Evolutionary conservation across 495 filamentous ascomycete genomes (phyloP).

Genomic region (Articulospora tetracladia): DNA sequence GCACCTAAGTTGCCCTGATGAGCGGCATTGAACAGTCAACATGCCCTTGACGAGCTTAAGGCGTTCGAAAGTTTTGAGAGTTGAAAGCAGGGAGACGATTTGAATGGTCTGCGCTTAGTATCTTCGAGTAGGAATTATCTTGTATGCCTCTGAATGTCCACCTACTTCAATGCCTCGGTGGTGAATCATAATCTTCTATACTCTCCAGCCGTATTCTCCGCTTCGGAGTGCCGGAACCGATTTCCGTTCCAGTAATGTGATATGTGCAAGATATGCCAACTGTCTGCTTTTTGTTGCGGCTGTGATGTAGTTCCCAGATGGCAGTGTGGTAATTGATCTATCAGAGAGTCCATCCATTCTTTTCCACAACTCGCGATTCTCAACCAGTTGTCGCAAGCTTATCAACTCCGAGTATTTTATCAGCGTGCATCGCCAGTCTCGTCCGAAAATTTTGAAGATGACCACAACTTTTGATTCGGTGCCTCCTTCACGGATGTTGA

Average conservation of each 20-base stretch:
- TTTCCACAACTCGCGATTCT: neutral
- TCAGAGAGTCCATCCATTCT: neutral
- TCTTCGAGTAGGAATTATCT: too few species aligned
- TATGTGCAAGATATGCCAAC: slow-evolving; percentile 3
- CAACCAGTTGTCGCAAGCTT: neutral
- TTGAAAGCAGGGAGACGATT: too few species aligned
- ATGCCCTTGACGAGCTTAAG: too few species aligned
- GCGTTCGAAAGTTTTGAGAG: too few species aligned
- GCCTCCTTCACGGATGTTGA: neutral
- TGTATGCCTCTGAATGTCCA: too few species aligned
- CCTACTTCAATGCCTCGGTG: too few species aligned
- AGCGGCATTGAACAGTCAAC: too few species aligned
- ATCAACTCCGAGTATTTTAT: neutral
- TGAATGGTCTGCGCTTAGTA: too few species aligned
- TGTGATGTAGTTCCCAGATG: neutral
- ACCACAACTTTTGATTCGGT: neutral
- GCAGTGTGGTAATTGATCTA: neutral
- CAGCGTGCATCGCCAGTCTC: neutral
- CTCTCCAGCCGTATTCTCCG: too few species aligned
- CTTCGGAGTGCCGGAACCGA: too few species aligned
- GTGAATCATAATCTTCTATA: too few species aligned
- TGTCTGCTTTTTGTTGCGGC: neutral
- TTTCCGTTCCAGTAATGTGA: neutral
- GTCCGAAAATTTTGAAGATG: neutral
- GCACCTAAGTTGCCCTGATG: too few species aligned